Evolutionary conservation across 371 early-diverging fungal genomes (phyloP), one percentile per base, ranked within the genome.

Genomic region (Mortierella sp.): DNA sequence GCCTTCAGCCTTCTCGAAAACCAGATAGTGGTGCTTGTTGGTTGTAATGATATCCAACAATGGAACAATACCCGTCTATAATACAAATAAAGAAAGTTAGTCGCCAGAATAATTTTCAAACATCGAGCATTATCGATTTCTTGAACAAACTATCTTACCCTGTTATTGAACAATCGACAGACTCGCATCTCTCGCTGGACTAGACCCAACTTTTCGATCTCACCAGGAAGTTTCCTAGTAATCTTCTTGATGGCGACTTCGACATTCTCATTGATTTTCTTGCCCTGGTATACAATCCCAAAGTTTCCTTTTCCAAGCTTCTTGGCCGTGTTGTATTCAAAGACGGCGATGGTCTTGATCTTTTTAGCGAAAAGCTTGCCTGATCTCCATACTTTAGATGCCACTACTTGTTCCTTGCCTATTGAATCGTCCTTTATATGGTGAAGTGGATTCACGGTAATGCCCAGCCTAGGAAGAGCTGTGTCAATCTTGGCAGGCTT

Each of bases 291-390:
- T 2, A 73, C 79, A 42, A 79, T 67, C 1, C 79, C 79, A 74
- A 79, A 79, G 57, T 79, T 79, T 15, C 79, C 79, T 35, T 79
- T 79, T 56, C 79, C 79, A 34, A 79, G 56, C 31, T 79, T 74
- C 53, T 67, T 79, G 37, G 64, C 65, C 10, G 64, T 70, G 35
- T 73, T 70, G 57, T 79, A 73, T 59, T 79, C 73, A 59, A 73
- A 79, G 54, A 49, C 53, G 29, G 79, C 68, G 56, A 79, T 79
- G 19, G 79, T 64, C 68, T 79, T 79, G 67, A 69, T 42, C 60
- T 74, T 79, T 55, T 56, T 66, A 0, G 79, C 79, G 60, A 79
- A 79, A 15, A 79, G 60, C 26, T 69, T 64, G 43, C 79, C 70
- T 7, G 65, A 66, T 31, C 79, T 61, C 15, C 74, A 79, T 10